Conservation (phyloP, 768 basidiomycete genomes). For the Leucogyrophana mollusca region DNA sequence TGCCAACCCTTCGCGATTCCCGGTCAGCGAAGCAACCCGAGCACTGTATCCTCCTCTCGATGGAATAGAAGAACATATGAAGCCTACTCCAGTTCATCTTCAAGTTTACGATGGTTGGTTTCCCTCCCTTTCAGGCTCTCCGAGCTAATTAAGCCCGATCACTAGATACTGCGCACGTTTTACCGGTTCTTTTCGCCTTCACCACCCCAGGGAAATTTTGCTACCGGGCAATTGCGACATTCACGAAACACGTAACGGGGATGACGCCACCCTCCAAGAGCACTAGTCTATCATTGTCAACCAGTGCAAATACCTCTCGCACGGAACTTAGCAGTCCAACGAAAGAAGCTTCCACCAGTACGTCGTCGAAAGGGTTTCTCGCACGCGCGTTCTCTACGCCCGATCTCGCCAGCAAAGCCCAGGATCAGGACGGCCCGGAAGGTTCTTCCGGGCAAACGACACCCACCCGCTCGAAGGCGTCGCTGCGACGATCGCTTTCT, state of each 20-base stretch:
- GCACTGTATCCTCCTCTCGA: constrained; percentile 55
- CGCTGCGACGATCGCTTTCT: constrained; percentile 8
- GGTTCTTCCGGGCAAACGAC: not conserved
- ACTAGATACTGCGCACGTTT: constrained; percentile 67
- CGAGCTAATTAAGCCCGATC: constrained; percentile 7
- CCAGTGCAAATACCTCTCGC: constrained; percentile 5
- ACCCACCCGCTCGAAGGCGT: constrained; percentile 1
- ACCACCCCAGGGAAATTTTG: constrained; percentile 79
- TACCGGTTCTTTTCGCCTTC: constrained; percentile 74
- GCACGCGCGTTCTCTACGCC: constrained; percentile 6
- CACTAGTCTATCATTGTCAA: constrained; percentile 7
- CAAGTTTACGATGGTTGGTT: constrained; percentile 86
- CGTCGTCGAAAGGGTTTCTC: not conserved
- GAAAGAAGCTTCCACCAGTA: not conserved
- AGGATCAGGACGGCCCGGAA: not conserved
- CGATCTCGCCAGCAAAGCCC: constrained; percentile 1
- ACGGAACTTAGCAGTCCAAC: constrained; percentile 3
- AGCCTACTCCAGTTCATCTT: constrained; percentile 82
- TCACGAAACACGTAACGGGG: constrained; percentile 65
- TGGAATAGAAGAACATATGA: constrained; percentile 50
- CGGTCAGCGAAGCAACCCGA: constrained; percentile 42
- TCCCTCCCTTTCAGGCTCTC: not conserved
- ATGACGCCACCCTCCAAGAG: constrained; percentile 24
- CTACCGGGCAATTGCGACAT: constrained; percentile 73
- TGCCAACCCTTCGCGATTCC: constrained; percentile 73